Evolutionary conservation across 2,329 filamentous ascomycete genomes (phyloP).

Genomic region (Penicillium sp.): DNA sequence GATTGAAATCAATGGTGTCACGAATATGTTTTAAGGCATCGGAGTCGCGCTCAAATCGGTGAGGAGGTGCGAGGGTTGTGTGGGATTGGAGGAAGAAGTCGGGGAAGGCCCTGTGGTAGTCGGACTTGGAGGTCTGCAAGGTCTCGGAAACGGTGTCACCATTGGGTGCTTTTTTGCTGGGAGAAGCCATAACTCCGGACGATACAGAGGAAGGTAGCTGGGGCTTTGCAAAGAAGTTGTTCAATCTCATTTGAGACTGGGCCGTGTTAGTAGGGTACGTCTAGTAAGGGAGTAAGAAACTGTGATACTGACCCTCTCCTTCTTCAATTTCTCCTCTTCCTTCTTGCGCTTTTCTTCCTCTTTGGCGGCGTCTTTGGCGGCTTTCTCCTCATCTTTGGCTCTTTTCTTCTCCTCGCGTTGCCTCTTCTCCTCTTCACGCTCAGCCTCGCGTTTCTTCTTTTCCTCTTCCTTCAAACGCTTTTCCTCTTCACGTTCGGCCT

Average conservation of each 20-base stretch:
- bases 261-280: slow-evolving; percentile 14
- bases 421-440: slow-evolving; percentile 47
- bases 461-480: slow-evolving; percentile 28
- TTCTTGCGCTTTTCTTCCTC: slow-evolving; percentile 54
- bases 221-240: slow-evolving; percentile 55
- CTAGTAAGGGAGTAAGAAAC: neutral
- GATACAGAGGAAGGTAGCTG: slow-evolving; percentile 31
- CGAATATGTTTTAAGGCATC: slow-evolving; percentile 60
- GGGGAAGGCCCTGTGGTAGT: slow-evolving; percentile 74
- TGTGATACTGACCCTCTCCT: slow-evolving; percentile 45
- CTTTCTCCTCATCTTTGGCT: slow-evolving; percentile 51
- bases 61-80: slow-evolving; percentile 67
- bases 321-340: slow-evolving; percentile 53
- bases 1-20: slow-evolving; percentile 51
- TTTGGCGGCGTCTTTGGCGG: slow-evolving; percentile 43
- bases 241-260: slow-evolving; percentile 56
- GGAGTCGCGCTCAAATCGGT: slow-evolving; percentile 62
- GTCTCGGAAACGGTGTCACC: slow-evolving; percentile 16
- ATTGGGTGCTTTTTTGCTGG: slow-evolving; percentile 20
- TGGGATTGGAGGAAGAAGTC: slow-evolving; percentile 79
- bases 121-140: slow-evolving; percentile 42
- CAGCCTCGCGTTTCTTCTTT: slow-evolving; percentile 30
- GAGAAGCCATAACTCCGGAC: slow-evolving; percentile 32
- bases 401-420: slow-evolving; percentile 52
- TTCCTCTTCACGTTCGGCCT: slow-evolving; percentile 33